Evolutionary conservation across 2,329 filamentous ascomycete genomes (phyloP).

Genomic region (Calycina marina): DNA sequence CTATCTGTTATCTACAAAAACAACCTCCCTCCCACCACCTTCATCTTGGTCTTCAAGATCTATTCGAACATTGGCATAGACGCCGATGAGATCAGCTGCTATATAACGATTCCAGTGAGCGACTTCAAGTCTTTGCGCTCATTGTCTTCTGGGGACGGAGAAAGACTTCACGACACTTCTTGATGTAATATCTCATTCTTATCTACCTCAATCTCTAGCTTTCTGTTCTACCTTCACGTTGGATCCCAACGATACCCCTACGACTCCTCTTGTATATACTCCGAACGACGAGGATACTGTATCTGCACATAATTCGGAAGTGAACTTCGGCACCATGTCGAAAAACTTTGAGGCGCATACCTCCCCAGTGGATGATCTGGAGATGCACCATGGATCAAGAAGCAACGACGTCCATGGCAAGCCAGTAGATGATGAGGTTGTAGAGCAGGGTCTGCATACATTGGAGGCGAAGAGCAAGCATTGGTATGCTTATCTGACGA

Average conservation of each 20-base stretch:
- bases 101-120: constrained; percentile 19
- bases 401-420: background rate
- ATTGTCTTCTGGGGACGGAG: constrained; percentile 14
- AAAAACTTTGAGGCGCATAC: constrained; percentile 4
- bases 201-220: constrained; percentile 1
- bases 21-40: no score
- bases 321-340: constrained; percentile 5
- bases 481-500: constrained; percentile 66
- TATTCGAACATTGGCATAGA: no score
- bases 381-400: background rate
- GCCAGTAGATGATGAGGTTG: constrained; percentile 11
- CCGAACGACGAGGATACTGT: constrained; percentile 11
- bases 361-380: background rate
- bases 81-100: constrained; percentile 6
- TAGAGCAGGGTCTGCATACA: constrained; percentile 32
- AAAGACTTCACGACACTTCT: constrained; percentile 18
- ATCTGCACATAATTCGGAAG: background rate
- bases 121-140: constrained; percentile 25
- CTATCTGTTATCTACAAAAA: no score
- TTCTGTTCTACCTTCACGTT: constrained; percentile 7
- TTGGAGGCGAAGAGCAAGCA: constrained; percentile 38
- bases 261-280: constrained; percentile 17
- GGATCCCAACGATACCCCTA: constrained; percentile 8
- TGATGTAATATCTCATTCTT: no score
- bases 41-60: no score